phyloP scores from a whole-genome alignment of 192 early-diverging fungal genomes.

The Coemansia sp. region DNA sequence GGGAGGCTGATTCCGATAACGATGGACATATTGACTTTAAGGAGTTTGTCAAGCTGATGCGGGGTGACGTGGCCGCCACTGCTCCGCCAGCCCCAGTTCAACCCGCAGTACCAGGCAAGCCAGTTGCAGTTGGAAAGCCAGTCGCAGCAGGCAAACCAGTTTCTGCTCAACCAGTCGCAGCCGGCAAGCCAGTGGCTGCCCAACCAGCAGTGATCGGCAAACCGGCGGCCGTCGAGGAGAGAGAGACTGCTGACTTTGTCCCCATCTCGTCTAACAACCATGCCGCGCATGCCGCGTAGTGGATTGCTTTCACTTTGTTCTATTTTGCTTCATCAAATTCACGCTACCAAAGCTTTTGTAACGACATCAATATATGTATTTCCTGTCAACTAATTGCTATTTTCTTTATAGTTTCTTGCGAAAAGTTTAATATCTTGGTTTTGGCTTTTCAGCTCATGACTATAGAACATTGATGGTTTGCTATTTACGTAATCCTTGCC shows the following conservation, averaged over 20 bases:
- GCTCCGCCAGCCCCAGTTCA: not conserved
- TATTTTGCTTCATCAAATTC: not conserved
- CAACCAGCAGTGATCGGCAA: not conserved
- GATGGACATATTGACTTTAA: slow-evolving; percentile 89
- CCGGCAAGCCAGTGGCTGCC: not conserved
- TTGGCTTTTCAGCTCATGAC: not conserved
- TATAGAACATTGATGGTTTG: too few species aligned
- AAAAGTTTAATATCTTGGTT: not conserved
- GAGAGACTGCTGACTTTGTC: not conserved
- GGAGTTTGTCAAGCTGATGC: slow-evolving; percentile 79
- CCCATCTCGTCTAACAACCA: not conserved
- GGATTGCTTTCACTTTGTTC: not conserved
- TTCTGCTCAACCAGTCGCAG: too few species aligned
- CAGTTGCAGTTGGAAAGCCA: too few species aligned
- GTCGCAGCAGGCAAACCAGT: too few species aligned
- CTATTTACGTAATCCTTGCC: too few species aligned
- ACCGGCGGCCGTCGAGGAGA: not conserved
- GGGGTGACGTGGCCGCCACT: not conserved
- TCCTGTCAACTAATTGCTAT: not conserved
- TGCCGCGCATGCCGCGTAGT: not conserved
- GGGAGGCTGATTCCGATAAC: slow-evolving; percentile 78
- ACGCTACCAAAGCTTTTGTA: not conserved
- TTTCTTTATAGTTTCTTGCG: not conserved
- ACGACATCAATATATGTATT: not conserved
- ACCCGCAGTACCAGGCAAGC: too few species aligned